Percentiles rank a stretch among this genome's conserved stretches.
Conservation (phyloP, 495 filamentous ascomycete genomes). For the Aspergillus bridgeri region DNA sequence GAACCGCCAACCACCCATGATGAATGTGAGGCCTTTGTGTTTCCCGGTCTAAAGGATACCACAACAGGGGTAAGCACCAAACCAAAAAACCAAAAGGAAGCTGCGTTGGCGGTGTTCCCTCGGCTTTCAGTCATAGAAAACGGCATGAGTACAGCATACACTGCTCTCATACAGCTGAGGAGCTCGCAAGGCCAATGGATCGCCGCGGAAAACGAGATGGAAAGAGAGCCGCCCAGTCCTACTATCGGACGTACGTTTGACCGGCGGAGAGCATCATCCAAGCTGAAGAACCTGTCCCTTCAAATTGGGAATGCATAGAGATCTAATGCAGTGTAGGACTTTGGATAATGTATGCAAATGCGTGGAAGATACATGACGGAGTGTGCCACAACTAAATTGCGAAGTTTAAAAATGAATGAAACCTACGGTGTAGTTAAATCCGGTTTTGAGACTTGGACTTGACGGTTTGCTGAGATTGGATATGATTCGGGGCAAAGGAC, state of each 20-base stretch:
- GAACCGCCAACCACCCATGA: slow-evolving; percentile 11
- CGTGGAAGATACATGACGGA: no score
- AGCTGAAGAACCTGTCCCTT: no score
- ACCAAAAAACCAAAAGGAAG: background rate
- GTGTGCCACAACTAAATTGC: no score
- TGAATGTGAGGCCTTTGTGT: slow-evolving; percentile 8
- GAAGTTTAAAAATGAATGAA: no score
- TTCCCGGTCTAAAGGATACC: slow-evolving; percentile 1
- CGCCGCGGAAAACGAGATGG: slow-evolving; percentile 5
- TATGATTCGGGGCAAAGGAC: no score
- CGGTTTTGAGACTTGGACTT: no score
- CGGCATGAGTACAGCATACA: background rate
- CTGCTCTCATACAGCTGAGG: background rate
- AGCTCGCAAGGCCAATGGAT: slow-evolving; percentile 4
- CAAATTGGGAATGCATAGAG: no score
- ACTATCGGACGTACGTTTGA: background rate
- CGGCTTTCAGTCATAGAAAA: slow-evolving; percentile 4
- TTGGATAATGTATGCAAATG: no score
- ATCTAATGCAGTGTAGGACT: no score
- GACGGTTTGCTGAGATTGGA: no score
- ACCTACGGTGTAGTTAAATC: no score
- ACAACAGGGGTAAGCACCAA: background rate
- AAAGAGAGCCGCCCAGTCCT: background rate
- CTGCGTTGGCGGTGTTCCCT: slow-evolving; percentile 1
- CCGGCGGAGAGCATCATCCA: no score